Conservation (phyloP, 169 alveolate species). For the Miamiensis avidus region DNA sequence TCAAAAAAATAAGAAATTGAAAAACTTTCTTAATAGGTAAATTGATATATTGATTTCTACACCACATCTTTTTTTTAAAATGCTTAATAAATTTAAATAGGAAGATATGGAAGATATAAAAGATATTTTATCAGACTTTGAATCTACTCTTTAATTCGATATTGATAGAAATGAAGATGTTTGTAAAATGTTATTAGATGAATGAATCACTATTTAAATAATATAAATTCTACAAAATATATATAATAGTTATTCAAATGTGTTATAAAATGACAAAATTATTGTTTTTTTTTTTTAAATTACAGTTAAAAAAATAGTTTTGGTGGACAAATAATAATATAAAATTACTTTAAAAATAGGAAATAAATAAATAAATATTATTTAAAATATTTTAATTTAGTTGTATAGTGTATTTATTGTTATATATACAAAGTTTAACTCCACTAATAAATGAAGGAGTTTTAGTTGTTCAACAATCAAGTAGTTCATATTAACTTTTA, state of each 20-base stretch:
- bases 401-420: background rate
- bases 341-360: background rate
- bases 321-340: background rate
- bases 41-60: too few relatives aligned
- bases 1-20: background rate
- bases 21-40: background rate
- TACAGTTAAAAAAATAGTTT: background rate
- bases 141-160: background rate
- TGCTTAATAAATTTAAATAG: background rate
- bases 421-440: too few relatives aligned
- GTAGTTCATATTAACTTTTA: conserved; percentile 7
- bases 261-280: too few relatives aligned
- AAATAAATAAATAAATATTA: background rate
- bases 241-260: background rate
- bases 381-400: background rate
- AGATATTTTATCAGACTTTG: background rate
- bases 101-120: background rate
- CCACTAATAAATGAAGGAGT: background rate
- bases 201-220: too few relatives aligned
- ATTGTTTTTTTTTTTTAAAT: too few relatives aligned
- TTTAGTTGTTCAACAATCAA: background rate
- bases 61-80: background rate
- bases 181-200: too few relatives aligned
- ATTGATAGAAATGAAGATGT: background rate
- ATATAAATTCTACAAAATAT: background rate